Conservation (phyloP, 2,329 filamentous ascomycete genomes). For the Sphaerulina vaccinii region DNA sequence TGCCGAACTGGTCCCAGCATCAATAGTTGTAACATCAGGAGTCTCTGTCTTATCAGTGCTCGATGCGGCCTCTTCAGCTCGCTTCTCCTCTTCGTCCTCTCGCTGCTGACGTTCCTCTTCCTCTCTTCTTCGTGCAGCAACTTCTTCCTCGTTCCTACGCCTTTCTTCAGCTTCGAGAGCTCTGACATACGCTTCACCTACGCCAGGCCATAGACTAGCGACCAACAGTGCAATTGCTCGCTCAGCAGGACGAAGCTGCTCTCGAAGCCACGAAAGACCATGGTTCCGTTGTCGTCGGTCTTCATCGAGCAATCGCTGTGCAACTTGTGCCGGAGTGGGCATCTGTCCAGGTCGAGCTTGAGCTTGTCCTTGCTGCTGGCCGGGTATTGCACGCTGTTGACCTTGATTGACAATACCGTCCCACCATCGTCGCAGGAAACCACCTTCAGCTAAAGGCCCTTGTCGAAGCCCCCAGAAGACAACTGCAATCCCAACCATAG, state of each 20-base stretch:
- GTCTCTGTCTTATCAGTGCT: not conserved
- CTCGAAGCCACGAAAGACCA: conserved; percentile 30
- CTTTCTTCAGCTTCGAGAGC: conserved; percentile 48
- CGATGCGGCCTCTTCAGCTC: conserved; percentile 6
- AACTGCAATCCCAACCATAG: conserved; percentile 41
- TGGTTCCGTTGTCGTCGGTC: conserved; percentile 23
- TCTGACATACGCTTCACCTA: conserved; percentile 61
- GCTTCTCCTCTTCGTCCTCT: conserved; percentile 24
- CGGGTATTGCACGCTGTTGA: conserved; percentile 17
- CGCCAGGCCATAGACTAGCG: conserved; percentile 60
- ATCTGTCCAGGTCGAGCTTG: conserved; percentile 27
- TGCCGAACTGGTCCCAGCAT: not conserved
- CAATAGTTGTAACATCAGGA: not conserved
- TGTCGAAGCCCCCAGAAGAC: conserved; percentile 45
- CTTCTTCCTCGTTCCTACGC: conserved; percentile 30
- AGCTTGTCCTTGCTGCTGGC: conserved; percentile 14
- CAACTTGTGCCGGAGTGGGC: conserved; percentile 44
- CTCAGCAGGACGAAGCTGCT: conserved; percentile 49
- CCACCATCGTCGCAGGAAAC: conserved; percentile 43
- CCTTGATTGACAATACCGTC: conserved; percentile 43
- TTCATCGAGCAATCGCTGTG: conserved; percentile 41
- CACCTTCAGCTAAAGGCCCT: conserved; percentile 44
- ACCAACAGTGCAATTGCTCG: conserved; percentile 61
- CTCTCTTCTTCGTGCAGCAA: conserved; percentile 27
- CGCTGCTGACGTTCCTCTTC: conserved; percentile 29